Conservation (phyloP, 2,329 filamentous ascomycete species). For the Knufia petricola region DNA sequence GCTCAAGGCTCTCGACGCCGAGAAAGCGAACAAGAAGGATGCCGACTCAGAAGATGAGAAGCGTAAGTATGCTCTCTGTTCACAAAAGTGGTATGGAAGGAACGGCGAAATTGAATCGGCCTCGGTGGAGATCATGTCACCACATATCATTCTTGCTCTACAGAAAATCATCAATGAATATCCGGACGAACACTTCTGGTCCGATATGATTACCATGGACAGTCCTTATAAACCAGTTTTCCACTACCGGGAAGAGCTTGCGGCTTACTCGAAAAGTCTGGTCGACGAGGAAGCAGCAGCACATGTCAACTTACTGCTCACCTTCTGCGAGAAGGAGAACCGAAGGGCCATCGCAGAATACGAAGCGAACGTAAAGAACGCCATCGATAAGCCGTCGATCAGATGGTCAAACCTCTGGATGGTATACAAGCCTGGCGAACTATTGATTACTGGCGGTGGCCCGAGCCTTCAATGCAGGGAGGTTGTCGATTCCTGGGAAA, state of each 20-base stretch:
- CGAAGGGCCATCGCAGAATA: constrained; percentile 3
- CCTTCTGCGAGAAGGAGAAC: constrained; percentile 4
- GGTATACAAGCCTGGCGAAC: constrained; percentile 10
- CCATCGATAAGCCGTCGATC: constrained; percentile 2
- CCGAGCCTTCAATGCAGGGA: constrained; percentile 2
- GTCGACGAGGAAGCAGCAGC: constrained; percentile 6
- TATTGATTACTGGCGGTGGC: constrained; percentile 6
- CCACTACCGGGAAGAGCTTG: constrained; percentile 11
- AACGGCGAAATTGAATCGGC: neutral
- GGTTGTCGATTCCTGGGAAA: constrained; percentile 10
- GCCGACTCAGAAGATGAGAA: constrained; percentile 5
- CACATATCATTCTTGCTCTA: constrained; percentile 1
- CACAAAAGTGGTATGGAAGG: constrained; percentile 1
- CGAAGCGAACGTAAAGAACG: constrained; percentile 2
- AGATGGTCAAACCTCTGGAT: constrained; percentile 11
- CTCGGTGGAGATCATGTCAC: constrained; percentile 7
- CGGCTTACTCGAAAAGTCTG: constrained; percentile 3
- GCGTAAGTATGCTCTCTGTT: constrained; percentile 4
- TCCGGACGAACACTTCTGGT: constrained; percentile 6
- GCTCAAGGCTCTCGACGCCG: constrained; percentile 3
- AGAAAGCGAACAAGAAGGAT: neutral
- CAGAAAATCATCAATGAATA: constrained; percentile 6
- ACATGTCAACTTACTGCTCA: constrained; percentile 8
- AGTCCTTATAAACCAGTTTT: constrained; percentile 9
- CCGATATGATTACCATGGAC: constrained; percentile 4